Evolutionary conservation across 768 basidiomycete species (phyloP).

Genomic region (Psilocybe cyanescens): DNA sequence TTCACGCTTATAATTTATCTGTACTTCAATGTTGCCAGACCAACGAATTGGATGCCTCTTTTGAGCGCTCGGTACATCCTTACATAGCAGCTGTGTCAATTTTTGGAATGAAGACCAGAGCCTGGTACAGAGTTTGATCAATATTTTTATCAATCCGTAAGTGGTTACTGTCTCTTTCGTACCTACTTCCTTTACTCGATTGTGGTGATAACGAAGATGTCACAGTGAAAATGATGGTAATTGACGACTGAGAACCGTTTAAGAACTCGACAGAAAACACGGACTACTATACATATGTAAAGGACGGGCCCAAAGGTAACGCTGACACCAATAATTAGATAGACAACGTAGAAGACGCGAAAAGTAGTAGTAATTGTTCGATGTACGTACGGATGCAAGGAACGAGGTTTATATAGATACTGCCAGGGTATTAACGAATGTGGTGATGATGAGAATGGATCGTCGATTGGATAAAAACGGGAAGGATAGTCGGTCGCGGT

Average conservation of each 20-base stretch:
- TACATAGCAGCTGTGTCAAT: no score
- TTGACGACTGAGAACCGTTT: not conserved
- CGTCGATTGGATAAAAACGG: not conserved
- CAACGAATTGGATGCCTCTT: no score
- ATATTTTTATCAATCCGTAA: no score
- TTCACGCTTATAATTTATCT: no score
- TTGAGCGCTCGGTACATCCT: no score
- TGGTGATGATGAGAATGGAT: not conserved
- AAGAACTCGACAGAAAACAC: not conserved
- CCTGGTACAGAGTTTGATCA: no score
- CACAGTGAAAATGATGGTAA: not conserved
- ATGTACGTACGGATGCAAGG: not conserved
- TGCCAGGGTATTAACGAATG: constrained; percentile 1
- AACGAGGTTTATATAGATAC: not conserved
- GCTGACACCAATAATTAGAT: not conserved
- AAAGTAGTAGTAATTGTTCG: not conserved
- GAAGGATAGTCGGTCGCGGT: not conserved
- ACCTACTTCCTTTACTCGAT: no score
- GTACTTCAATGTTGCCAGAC: no score
- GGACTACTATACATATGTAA: not conserved
- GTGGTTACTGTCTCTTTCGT: no score
- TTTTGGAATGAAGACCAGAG: no score
- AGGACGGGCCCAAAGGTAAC: not conserved
- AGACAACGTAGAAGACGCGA: not conserved
- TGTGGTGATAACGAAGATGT: no score